phyloP scores from a whole-genome alignment of 1,284 basidiomycete genomes.

The Amylostereum areolatum region DNA sequence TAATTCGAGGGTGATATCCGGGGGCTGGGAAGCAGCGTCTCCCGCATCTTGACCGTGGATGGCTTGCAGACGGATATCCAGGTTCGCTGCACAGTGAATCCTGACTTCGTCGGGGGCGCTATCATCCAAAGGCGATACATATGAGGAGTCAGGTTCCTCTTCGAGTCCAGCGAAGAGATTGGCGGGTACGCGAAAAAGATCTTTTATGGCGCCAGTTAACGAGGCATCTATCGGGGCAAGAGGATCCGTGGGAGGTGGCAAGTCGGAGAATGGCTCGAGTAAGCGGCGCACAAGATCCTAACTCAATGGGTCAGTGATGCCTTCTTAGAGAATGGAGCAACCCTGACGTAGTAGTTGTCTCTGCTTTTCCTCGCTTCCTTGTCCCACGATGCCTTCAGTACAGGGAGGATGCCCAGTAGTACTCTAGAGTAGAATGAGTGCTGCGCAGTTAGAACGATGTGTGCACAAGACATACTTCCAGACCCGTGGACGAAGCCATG shows the following conservation, averaged over 20 bases:
- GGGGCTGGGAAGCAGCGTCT: constrained; percentile 9
- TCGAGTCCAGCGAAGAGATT: constrained; percentile 45
- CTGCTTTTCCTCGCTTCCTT: constrained; percentile 52
- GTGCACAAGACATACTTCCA: constrained; percentile 54
- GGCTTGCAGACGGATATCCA: constrained; percentile 47
- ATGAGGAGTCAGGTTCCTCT: constrained; percentile 41
- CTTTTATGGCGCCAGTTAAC: constrained; percentile 46
- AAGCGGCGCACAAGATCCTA: constrained; percentile 66
- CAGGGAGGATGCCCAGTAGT: constrained; percentile 55
- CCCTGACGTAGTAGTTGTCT: constrained; percentile 63
- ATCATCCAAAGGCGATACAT: constrained; percentile 50
- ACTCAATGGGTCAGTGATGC: constrained; percentile 4
- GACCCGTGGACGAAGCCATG: constrained; percentile 65
- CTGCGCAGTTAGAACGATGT: not conserved
- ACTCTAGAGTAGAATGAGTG: constrained; percentile 33
- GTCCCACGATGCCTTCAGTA: constrained; percentile 53
- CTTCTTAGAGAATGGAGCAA: not conserved
- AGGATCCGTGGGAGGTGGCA: constrained; percentile 41
- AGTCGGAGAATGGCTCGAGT: constrained; percentile 44
- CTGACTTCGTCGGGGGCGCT: constrained; percentile 39
- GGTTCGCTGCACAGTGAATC: constrained; percentile 42
- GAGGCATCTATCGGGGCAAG: constrained; percentile 39
- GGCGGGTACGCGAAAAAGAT: constrained; percentile 51
- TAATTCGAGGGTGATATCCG: constrained; percentile 12
- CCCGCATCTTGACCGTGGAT: constrained; percentile 30